Conservation (phyloP, 2,329 filamentous ascomycete species). For the Sporothrix globosa region DNA sequence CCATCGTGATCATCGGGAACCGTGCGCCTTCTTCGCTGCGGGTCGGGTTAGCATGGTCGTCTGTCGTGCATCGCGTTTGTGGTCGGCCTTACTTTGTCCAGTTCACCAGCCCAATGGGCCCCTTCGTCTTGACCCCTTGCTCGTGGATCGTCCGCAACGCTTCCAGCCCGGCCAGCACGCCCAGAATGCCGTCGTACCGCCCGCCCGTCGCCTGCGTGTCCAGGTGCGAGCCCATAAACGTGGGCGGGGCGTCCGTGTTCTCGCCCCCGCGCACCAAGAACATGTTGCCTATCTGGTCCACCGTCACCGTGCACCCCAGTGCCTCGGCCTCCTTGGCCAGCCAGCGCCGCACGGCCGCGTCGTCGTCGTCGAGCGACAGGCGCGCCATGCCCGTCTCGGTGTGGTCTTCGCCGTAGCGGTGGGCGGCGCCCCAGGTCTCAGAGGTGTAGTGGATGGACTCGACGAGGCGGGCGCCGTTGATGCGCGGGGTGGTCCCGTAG, state of each 20-base stretch:
- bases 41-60: neutral
- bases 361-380: constrained; percentile 70
- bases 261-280: constrained; percentile 76
- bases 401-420: constrained; percentile 16
- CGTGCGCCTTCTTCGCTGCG: constrained; percentile 76
- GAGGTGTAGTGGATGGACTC: constrained; percentile 11
- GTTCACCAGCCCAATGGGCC: constrained; percentile 73
- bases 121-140: constrained; percentile 67
- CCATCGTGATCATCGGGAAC: constrained; percentile 74
- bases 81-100: constrained; percentile 65
- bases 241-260: constrained; percentile 57
- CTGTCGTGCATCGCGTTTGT: too few species aligned
- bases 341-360: constrained; percentile 74
- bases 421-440: constrained; percentile 13
- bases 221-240: constrained; percentile 71
- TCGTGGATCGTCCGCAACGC: constrained; percentile 70
- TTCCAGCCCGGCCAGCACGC: constrained; percentile 73
- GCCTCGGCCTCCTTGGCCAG: constrained; percentile 66
- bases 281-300: constrained; percentile 80
- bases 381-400: constrained; percentile 75
- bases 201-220: constrained; percentile 54
- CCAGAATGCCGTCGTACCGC: constrained; percentile 76
- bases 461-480: constrained; percentile 5
- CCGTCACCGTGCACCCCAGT: constrained; percentile 67
- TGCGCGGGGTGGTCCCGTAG: constrained; percentile 15